Evolutionary conservation across 176 grass and related monocot genomes (phyloP).

Genomic region (Puya raimondii): DNA sequence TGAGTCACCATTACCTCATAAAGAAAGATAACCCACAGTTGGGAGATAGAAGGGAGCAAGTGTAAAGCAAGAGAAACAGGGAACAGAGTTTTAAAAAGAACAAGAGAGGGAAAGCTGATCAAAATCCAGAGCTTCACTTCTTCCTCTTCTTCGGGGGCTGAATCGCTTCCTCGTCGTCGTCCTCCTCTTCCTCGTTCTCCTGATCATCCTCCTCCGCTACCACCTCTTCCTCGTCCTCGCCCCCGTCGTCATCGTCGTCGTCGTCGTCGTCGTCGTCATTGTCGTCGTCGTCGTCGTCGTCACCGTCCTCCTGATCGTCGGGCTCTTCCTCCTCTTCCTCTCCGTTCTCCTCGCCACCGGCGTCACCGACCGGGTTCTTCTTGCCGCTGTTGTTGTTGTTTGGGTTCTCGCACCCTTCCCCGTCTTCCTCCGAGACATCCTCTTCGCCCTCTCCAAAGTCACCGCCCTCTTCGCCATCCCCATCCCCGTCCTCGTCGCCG

Average conservation of each 20-base stretch:
- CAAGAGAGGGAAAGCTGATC: background rate
- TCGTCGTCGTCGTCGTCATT: slow-evolving; percentile 6
- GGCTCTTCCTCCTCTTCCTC: slow-evolving; percentile 49
- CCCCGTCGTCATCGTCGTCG: background rate
- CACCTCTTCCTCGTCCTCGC: slow-evolving; percentile 17
- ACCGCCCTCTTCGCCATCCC: slow-evolving; percentile 22
- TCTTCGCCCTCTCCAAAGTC: slow-evolving; percentile 49
- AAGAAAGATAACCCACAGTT: background rate
- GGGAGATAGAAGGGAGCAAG: background rate
- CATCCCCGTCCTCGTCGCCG: slow-evolving; percentile 22
- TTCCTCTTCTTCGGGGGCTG: slow-evolving; percentile 78
- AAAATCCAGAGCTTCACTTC: slow-evolving; percentile 43
- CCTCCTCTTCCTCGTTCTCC: slow-evolving; percentile 32
- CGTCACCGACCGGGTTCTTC: slow-evolving; percentile 40
- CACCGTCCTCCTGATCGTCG: slow-evolving; percentile 33
- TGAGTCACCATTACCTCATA: background rate
- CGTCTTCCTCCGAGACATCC: slow-evolving; percentile 40
- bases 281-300: background rate
- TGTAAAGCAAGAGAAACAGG: background rate
- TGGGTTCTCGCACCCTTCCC: slow-evolving; percentile 49
- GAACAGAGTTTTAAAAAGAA: background rate
- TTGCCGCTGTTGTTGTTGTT: slow-evolving; percentile 30
- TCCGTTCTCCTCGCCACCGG: slow-evolving; percentile 39
- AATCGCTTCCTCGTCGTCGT: slow-evolving; percentile 45
- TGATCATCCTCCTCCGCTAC: slow-evolving; percentile 34